Conservation (phyloP, 1,284 basidiomycete species). For the Melanopsichium pennsylvanicum region DNA sequence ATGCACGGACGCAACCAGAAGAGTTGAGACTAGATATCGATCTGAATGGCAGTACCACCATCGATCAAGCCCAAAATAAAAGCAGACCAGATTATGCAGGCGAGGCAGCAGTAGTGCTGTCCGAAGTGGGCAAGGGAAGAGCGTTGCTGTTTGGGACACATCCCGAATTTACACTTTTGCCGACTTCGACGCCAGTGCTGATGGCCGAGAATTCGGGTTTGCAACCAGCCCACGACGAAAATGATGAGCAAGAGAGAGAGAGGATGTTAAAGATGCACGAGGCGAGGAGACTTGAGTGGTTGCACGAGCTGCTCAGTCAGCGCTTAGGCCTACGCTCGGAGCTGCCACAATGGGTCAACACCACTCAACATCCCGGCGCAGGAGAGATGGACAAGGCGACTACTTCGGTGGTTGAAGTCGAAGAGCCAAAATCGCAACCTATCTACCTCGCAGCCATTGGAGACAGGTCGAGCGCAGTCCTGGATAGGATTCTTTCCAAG, state of each 20-base stretch:
- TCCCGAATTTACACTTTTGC: slow-evolving; percentile 72
- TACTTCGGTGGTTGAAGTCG: slow-evolving; percentile 16
- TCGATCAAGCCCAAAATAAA: neutral
- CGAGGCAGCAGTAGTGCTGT: slow-evolving; percentile 70
- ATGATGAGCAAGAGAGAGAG: slow-evolving; percentile 12
- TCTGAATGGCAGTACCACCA: slow-evolving; percentile 10
- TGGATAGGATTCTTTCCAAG: slow-evolving; percentile 9
- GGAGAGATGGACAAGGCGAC: neutral
- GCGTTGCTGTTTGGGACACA: slow-evolving; percentile 74
- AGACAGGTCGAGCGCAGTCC: neutral
- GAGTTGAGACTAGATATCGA: slow-evolving; percentile 33
- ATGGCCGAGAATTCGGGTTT: slow-evolving; percentile 19
- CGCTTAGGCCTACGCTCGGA: slow-evolving; percentile 33
- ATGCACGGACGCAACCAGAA: slow-evolving; percentile 57
- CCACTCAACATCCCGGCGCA: neutral
- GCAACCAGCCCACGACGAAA: slow-evolving; percentile 8
- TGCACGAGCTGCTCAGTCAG: slow-evolving; percentile 22
- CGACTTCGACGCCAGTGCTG: slow-evolving; percentile 33
- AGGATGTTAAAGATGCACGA: slow-evolving; percentile 29
- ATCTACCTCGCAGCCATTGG: slow-evolving; percentile 28
- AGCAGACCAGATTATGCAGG: slow-evolving; percentile 30
- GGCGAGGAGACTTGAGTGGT: slow-evolving; percentile 25
- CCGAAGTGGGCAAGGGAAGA: slow-evolving; percentile 71
- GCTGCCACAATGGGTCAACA: slow-evolving; percentile 27
- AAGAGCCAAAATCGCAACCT: slow-evolving; percentile 36